Evolutionary conservation across 306 rosid genomes (phyloP).

Genomic region (Castanea mollissima): DNA sequence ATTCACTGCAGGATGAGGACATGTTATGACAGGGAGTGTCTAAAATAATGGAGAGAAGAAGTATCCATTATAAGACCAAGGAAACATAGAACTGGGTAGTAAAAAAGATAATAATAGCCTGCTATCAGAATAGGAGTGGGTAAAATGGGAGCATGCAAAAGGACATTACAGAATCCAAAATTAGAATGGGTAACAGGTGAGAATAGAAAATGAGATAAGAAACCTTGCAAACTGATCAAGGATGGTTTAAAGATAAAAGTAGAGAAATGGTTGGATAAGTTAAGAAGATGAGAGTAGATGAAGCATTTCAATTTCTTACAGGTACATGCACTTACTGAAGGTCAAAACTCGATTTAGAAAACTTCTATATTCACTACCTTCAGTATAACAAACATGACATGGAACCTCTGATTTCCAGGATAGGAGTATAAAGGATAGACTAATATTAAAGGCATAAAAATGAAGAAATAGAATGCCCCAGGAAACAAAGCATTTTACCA

Average conservation of each 20-base stretch:
- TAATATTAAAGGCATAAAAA: constrained; percentile 1
- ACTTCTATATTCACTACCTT: background rate
- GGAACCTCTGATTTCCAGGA: background rate
- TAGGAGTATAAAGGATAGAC: background rate
- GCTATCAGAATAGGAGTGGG: no score
- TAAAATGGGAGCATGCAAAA: no score
- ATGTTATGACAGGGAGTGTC: no score
- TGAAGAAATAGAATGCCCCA: background rate
- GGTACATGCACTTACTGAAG: background rate
- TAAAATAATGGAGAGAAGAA: no score
- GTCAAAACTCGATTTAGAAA: background rate
- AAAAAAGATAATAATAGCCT: no score
- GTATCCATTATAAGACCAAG: no score
- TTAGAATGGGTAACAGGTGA: background rate
- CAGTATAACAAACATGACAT: background rate
- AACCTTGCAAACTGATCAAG: background rate
- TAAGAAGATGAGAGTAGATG: background rate
- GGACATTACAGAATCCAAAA: background rate
- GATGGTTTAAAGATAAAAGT: background rate
- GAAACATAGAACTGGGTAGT: no score
- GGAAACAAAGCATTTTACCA: constrained; percentile 53
- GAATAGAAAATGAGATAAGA: background rate
- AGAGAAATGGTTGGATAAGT: background rate
- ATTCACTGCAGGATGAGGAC: no score
- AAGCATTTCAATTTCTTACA: background rate